phyloP scores from a whole-genome alignment of 2,329 filamentous ascomycete species.

The Bipolaris gigantea region DNA sequence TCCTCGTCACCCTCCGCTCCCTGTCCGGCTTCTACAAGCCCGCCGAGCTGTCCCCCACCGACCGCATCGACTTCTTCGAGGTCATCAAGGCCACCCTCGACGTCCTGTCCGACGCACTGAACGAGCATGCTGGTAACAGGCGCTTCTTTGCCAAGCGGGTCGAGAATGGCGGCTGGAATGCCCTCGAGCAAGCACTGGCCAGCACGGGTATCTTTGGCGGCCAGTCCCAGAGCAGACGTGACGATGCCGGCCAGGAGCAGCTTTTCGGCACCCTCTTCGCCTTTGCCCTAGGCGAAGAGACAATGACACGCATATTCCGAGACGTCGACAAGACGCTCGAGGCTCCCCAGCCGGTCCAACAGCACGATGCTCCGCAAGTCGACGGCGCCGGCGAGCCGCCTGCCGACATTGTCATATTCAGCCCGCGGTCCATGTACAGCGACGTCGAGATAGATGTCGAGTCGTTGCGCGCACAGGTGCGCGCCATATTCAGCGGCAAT shows the following conservation, averaged over 20 bases:
- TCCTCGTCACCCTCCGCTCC: conserved; percentile 69
- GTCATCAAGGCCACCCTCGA: conserved; percentile 72
- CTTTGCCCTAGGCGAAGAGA: conserved; percentile 78
- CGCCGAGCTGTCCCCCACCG: conserved; percentile 61
- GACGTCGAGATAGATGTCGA: conserved; percentile 34
- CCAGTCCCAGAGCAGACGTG: conserved; percentile 36
- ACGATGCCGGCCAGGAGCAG: conserved; percentile 60
- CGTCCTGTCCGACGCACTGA: conserved; percentile 73
- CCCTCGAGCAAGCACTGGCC: conserved; percentile 69
- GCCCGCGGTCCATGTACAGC: conserved; percentile 31
- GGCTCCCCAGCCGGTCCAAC: conserved; percentile 16
- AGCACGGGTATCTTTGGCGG: conserved; percentile 59
- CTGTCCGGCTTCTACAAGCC: conserved; percentile 77
- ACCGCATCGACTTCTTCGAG: conserved; percentile 67
- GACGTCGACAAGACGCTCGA: conserved; percentile 39
- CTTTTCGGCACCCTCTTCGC: conserved; percentile 81
- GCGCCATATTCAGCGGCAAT: conserved; percentile 43
- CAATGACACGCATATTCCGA: conserved; percentile 68
- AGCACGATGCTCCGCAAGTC: conserved; percentile 5
- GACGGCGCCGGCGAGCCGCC: conserved; percentile 11
- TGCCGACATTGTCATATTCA: conserved; percentile 30
- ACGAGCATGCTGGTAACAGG: conserved; percentile 80
- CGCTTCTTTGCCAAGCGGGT: conserved; percentile 81
- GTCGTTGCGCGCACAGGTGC: conserved; percentile 35
- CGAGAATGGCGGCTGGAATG: conserved; percentile 75